Conservation (phyloP, 2,329 filamentous ascomycete genomes). For the Tolypocladium capitatum region DNA sequence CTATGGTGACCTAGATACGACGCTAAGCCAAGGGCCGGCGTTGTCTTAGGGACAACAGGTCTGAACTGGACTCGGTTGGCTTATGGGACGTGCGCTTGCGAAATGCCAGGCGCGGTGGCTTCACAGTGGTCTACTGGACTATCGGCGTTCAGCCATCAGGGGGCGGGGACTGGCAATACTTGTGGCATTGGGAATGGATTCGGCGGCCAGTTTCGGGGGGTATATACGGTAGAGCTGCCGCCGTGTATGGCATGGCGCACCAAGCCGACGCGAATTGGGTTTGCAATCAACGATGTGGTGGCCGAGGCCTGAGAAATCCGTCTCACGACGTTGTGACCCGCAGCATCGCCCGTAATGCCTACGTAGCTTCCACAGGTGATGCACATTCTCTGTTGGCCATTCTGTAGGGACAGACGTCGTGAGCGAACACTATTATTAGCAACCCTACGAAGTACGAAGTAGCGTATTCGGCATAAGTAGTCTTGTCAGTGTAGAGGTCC, state of each 20-base stretch:
- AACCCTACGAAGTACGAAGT: no score
- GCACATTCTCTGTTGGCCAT: neutral
- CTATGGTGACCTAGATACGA: slow-evolving; percentile 48
- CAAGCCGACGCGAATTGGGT: slow-evolving; percentile 1
- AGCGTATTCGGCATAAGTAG: no score
- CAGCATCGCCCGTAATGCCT: neutral
- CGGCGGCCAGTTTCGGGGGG: slow-evolving; percentile 15
- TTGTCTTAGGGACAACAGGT: slow-evolving; percentile 10
- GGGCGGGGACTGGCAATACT: slow-evolving; percentile 16
- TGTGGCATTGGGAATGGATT: slow-evolving; percentile 16
- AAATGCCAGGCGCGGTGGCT: slow-evolving; percentile 5
- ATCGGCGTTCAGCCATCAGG: slow-evolving; percentile 19
- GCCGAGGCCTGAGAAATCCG: neutral
- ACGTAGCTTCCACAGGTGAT: neutral
- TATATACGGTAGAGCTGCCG: slow-evolving; percentile 5
- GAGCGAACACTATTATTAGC: neutral
- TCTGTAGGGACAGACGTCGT: neutral
- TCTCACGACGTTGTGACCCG: neutral
- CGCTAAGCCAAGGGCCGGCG: slow-evolving; percentile 19
- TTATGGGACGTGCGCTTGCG: slow-evolving; percentile 1
- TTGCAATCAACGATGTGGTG: neutral
- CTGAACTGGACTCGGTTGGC: neutral
- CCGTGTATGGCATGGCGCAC: slow-evolving; percentile 4
- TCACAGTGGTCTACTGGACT: slow-evolving; percentile 8
- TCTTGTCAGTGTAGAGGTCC: no score